Evolutionary conservation across 2,329 filamentous ascomycete genomes (phyloP), one percentile per base, ranked within the genome.

Genomic region (Colletotrichum noveboracense): DNA sequence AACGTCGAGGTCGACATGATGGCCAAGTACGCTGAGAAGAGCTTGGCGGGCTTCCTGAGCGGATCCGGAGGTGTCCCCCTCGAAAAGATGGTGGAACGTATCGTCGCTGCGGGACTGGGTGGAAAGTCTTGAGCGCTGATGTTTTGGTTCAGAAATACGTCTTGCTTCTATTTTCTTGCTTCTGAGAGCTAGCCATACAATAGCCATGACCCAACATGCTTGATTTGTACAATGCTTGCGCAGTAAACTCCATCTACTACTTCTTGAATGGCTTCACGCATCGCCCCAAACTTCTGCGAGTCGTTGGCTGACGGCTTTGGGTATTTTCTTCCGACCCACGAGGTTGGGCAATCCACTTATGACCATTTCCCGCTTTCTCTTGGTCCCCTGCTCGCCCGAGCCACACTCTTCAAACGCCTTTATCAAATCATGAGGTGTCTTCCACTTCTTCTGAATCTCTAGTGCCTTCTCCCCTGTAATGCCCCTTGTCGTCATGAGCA

Each of bases 1-100:
- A 98, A 98, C 82, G 91, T 98, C 43, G 96, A 98, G 88, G 96
- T 98, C 70, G 96, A 98, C 83, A 95, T 98, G 88, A 90, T 93
- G 86, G 92, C 91, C 67, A 96, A 96, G 87, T 96, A 96, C 81
- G 94, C 95, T 3, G 94, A 96, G 88, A 98, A 98, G 91, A 96
- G 94, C 77, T 92, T 98, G 72, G 90, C 93, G 24, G 95, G 93
- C 9, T 97, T 96, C 84, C 92, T 98, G 76, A 89, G 91, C 68
- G 89, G 88, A 6, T 85, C 87, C 18, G 87, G 88, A 73, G 88
- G 89, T 36, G 87, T 87, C 78, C 87, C 94, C 43, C 82, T 96
- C 77, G 91, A 95, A 85, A 94, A 93, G 85, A 92, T 95, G 85
- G 93, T 96, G 12, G 89, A 92, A 81, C 92, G 91, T 79, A 89